These are phyloP conservation scores for Tricholoma matsutake DNA, from an alignment of 768 basidiomycete species.

Conservation along the genomic window DNA sequence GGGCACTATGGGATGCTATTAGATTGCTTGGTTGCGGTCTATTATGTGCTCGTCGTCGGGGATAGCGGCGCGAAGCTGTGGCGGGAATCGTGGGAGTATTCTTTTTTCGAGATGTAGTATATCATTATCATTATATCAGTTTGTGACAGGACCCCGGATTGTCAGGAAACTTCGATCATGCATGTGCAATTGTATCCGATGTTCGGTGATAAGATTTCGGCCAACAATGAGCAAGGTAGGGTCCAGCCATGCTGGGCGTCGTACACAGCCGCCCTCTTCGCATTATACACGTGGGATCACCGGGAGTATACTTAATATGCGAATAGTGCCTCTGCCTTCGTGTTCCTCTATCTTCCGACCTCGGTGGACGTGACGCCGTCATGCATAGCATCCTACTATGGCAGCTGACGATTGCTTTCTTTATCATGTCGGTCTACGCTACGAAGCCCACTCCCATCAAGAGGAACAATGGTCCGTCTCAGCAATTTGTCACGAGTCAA, in stretches of 20 bases:
- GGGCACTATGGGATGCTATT: too few species aligned
- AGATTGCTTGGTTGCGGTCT: too few species aligned
- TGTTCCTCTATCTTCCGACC: conserved; percentile 19
- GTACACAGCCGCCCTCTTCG: background rate
- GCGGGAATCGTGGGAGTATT: too few species aligned
- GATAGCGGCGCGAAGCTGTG: too few species aligned
- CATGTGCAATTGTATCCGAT: background rate
- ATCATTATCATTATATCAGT: too few species aligned
- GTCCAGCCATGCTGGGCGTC: background rate
- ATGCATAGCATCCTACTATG: conserved; percentile 32
- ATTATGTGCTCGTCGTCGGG: too few species aligned
- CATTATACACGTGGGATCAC: conserved; percentile 6
- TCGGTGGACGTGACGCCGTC: conserved; percentile 18
- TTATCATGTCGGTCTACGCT: conserved; percentile 29
- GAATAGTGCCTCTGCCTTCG: background rate
- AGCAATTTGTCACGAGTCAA: conserved; percentile 43
- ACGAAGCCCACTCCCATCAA: conserved; percentile 30
- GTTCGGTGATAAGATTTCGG: background rate
- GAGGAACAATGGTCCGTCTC: conserved; percentile 18
- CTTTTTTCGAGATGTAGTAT: too few species aligned
- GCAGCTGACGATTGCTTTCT: conserved; percentile 29
- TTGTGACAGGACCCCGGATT: too few species aligned
- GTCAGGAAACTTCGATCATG: too few species aligned
- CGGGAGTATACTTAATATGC: conserved; percentile 5
- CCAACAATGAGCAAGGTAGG: too few species aligned